These are phyloP conservation scores for Clohesyomyces aquaticus DNA, from an alignment of 495 filamentous ascomycete genomes.

Conservation along the genomic window DNA sequence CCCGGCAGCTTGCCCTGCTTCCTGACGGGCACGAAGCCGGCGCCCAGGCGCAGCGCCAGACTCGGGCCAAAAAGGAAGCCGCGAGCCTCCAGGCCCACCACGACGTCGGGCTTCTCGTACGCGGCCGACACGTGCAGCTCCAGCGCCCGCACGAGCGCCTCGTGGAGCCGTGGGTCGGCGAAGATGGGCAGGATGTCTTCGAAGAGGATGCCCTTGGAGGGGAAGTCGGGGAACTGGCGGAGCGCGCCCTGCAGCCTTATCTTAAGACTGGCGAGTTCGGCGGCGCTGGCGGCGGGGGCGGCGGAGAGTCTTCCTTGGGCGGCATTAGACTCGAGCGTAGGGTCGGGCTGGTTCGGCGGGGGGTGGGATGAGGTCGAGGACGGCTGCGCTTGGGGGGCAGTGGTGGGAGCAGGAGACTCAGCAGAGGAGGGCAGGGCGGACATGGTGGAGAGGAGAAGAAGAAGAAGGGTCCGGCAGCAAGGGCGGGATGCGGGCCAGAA, in stretches of 20 bases:
- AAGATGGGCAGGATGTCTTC: constrained; percentile 99
- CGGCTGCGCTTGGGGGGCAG: neutral
- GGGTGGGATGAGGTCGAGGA: constrained; percentile 44
- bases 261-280: constrained; percentile 74
- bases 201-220: constrained; percentile 90
- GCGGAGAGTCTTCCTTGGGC: constrained; percentile 49
- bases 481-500: constrained; percentile 16
- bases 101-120: constrained; percentile 75
- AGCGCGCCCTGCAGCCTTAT: constrained; percentile 68
- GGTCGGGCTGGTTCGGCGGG: constrained; percentile 45
- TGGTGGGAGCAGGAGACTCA: constrained; percentile 24
- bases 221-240: constrained; percentile 90
- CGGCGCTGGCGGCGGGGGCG: constrained; percentile 49
- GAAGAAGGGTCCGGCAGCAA: constrained; percentile 7
- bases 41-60: constrained; percentile 80
- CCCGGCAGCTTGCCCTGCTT: constrained; percentile 98
- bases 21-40: constrained; percentile 90
- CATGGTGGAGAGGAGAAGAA: constrained; percentile 38
- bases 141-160: constrained; percentile 78
- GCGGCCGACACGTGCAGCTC: constrained; percentile 74
- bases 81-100: constrained; percentile 90
- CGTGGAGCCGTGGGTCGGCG: constrained; percentile 74
- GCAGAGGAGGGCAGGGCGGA: constrained; percentile 24
- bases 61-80: constrained; percentile 95
- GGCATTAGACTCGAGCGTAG: constrained; percentile 42